Percentiles rank a stretch among this genome's conserved stretches.
Conservation (phyloP, 2,329 filamentous ascomycete genomes). For the Apiospora kogelbergensis region DNA sequence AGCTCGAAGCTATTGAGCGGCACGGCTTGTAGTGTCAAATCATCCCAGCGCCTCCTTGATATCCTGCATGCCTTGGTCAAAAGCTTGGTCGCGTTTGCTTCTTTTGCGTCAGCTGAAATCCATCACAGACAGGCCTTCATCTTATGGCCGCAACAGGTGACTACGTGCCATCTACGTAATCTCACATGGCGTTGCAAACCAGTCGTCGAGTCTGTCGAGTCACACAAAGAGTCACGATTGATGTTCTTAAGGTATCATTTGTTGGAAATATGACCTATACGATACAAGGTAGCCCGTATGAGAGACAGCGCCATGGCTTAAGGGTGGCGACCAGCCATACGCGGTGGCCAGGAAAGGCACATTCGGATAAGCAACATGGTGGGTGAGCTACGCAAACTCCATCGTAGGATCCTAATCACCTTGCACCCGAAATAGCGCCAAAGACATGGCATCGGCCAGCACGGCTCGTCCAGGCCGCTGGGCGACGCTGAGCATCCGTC, state of each 20-base stretch:
- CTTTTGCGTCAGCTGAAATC: not conserved
- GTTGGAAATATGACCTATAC: not conserved
- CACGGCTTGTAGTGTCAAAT: not conserved
- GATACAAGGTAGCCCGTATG: not conserved
- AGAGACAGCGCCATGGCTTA: not conserved
- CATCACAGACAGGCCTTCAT: not conserved
- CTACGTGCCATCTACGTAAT: not conserved
- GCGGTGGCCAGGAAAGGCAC: not conserved
- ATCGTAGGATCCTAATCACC: constrained; percentile 49
- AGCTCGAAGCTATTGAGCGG: not conserved
- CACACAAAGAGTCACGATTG: not conserved
- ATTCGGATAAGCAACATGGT: not conserved
- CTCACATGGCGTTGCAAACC: not conserved
- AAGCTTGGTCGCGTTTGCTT: not conserved
- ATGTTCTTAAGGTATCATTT: not conserved
- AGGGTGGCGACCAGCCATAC: not conserved
- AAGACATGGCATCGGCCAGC: constrained; percentile 20
- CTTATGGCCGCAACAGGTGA: not conserved
- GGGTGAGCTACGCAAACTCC: not conserved
- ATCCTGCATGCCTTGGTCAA: not conserved
- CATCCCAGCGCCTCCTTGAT: not conserved
- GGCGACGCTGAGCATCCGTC: constrained; percentile 17
- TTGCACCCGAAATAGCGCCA: constrained; percentile 21
- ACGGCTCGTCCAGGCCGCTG: constrained; percentile 17
- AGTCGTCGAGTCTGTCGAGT: not conserved